Base-by-base conservation (phyloP, 495 filamentous ascomycete genomes). In the Daldinia bambusicola region DNA sequence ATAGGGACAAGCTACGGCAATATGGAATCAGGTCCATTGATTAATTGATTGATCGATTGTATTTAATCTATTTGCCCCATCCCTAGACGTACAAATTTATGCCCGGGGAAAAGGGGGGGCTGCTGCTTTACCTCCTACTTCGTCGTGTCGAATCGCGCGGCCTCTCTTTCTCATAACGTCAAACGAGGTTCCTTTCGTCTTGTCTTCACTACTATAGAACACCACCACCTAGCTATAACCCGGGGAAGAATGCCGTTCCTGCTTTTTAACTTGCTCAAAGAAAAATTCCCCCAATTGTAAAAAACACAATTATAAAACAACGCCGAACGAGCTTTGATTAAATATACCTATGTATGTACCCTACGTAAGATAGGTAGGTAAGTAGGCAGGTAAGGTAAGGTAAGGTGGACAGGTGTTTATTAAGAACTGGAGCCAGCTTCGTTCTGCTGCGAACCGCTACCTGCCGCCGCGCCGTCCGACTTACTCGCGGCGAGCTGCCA, bases 401-500 rank as follows among this genome's bases (percentile, higher is more conserved):
- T 34, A 36, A 10, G 34, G 34, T 36, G n/a, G n/a, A n/a, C n/a
- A 36, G 6, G 34, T 36, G 34, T 26, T 26, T 26, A 55, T 63
- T 53, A 74, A 61, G 75, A 71, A 43, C 66, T 65, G 62, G 67
- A 67, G 50, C 66, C 67, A 22, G 72, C 66, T 34, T 73, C 70
- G 34, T 74, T 58, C 31, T 59, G 61, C 31, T 59, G 61, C 20
- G 68, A 70, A 55, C 71, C 64, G 66, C 69, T 71, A 12, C 61
- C 74, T 2, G 63, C 71, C 9, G 63, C 74, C 2, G 63, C 71
- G 4, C 72, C 67, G 13, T 66, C 72, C 22, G 72, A 70, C 30
- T 80, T 84, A 75, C 85, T 89, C 50, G 90, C 86, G 48, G 91
- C 89, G 88, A 97, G 87, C 80, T 97, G 94, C 94, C 94, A 97